These are phyloP conservation scores for Ceratocystis papillata DNA, from an alignment of 2,329 filamentous ascomycete species.

Conservation along the genomic window DNA sequence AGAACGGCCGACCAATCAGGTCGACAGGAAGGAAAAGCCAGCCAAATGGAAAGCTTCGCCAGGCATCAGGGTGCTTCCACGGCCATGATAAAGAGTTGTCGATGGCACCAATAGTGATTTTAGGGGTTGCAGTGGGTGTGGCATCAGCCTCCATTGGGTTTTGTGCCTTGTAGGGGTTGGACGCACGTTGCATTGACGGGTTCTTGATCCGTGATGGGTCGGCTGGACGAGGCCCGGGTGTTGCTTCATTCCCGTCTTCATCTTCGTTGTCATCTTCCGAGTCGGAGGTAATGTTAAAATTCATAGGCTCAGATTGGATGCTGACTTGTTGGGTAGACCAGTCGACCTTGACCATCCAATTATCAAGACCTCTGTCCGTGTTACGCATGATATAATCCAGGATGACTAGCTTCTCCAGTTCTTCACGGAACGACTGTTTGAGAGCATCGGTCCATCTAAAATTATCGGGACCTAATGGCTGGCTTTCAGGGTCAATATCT, in stretches of 20 bases:
- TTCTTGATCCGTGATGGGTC: constrained; percentile 36
- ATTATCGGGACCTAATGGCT: constrained; percentile 38
- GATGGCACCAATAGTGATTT: constrained; percentile 77
- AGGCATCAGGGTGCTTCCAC: constrained; percentile 96
- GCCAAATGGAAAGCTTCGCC: constrained; percentile 85
- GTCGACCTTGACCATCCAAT: constrained; percentile 99
- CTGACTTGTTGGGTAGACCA: constrained; percentile 71
- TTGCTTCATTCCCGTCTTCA: constrained; percentile 32
- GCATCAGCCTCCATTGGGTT: constrained; percentile 73
- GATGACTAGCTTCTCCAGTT: constrained; percentile 93
- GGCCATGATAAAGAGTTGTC: constrained; percentile 98
- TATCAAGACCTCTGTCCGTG: constrained; percentile 89
- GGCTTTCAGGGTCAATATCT: constrained; percentile 32
- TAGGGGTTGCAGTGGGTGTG: constrained; percentile 36
- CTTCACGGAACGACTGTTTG: constrained; percentile 86
- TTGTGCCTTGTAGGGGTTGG: constrained; percentile 63
- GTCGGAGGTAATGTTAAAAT: constrained; percentile 49
- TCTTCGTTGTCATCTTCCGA: constrained; percentile 32
- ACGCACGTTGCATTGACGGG: constrained; percentile 33
- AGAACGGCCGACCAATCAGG: constrained; percentile 91
- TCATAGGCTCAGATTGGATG: constrained; percentile 69
- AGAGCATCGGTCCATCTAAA: constrained; percentile 82
- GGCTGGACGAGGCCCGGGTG: constrained; percentile 42
- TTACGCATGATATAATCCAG: constrained; percentile 99
- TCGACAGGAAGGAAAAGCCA: constrained; percentile 97